A percentile compares a stretch with the other conserved stretches of the same genome.
These are phyloP conservation scores for Aspergillus brunneoviolaceus DNA, from an alignment of 2,329 filamentous ascomycete genomes.

Conservation along the genomic window DNA sequence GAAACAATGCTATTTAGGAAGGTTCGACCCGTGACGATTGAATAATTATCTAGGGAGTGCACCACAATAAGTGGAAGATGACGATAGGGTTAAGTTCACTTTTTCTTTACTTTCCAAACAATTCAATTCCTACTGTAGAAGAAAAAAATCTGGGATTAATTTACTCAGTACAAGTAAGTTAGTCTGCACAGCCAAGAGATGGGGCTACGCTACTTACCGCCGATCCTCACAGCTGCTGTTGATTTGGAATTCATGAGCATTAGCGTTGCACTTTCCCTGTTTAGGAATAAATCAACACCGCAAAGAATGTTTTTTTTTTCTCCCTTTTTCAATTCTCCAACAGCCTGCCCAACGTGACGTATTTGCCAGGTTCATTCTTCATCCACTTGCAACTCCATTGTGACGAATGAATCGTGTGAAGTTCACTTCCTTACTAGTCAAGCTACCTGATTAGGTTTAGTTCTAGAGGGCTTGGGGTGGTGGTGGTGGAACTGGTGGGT, in stretches of 20 bases:
- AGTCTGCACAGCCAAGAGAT: background rate
- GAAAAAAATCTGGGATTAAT: background rate
- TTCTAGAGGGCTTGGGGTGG: too few species aligned
- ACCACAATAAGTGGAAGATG: too few species aligned
- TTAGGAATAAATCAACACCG: background rate
- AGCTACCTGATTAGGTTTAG: too few species aligned
- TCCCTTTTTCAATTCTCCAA: background rate
- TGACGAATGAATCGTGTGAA: too few species aligned
- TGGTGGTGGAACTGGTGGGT: too few species aligned
- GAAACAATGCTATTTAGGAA: background rate
- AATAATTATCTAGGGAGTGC: too few species aligned
- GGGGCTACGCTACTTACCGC: background rate
- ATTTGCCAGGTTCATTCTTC: constrained; percentile 3
- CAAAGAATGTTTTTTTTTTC: too few species aligned
- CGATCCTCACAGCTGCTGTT: constrained; percentile 9
- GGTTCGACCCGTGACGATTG: too few species aligned
- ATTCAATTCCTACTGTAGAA: background rate
- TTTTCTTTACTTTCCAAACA: background rate
- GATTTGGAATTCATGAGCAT: constrained; percentile 21
- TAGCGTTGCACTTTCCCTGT: constrained; percentile 9
- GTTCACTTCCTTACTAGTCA: too few species aligned
- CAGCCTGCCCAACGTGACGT: constrained; percentile 14
- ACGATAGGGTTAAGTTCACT: too few species aligned
- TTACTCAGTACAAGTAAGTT: background rate
- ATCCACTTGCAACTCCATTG: background rate